Evolutionary conservation across 225 moss, liverwort and hornwort species (phyloP), one percentile per base, ranked within the genome.

Genomic region (Anthoceros angustus): DNA sequence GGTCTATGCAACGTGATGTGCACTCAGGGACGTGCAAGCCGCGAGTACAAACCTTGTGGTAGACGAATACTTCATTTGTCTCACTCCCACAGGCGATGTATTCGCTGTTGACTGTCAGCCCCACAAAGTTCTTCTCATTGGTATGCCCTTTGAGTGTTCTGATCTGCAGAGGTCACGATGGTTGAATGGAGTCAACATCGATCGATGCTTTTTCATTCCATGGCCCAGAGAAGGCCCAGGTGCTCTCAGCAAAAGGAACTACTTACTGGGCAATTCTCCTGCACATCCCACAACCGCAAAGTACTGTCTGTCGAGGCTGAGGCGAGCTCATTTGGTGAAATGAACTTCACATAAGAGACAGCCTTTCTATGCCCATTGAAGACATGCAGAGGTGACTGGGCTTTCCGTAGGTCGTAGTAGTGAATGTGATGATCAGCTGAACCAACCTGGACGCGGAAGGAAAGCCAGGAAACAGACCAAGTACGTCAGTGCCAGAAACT

Each of bases 291-390:
- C 11, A 98, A 80, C 67, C 91, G 86, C 62, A 98, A 69, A 49
- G 95, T 98, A 74, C 88, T 92, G 62, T 98, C 95, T 60, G 91
- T 98, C 42, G 95, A 98, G 32, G 95, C 95, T 66, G 95, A 98
- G 25, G 95, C 91, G 21, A 98, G 82, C 77, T 98, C 95, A 49
- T 88, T 98, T 42, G 83, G 80, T 6, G 95, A 98, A 38, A 91
- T 64, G 32, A 98, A 98, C 67, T 98, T 98, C 42, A 98, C 95
- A 62, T 98, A 98, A 0, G 95, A 98, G n/a, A 98, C 95, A 42
- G 95, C 83, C 79, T 98, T 98, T 10, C 85, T 80, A 40, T 98
- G 91, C 25, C 91, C 95, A 66, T 84, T 82, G 74, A 98, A 98
- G 23, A 91, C 80, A 49, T 78, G 76, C 41, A 98, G 68, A 20